Evolutionary conservation across 169 alveolate genomes (phyloP).

Genomic region (Eimeria falciformis): DNA sequence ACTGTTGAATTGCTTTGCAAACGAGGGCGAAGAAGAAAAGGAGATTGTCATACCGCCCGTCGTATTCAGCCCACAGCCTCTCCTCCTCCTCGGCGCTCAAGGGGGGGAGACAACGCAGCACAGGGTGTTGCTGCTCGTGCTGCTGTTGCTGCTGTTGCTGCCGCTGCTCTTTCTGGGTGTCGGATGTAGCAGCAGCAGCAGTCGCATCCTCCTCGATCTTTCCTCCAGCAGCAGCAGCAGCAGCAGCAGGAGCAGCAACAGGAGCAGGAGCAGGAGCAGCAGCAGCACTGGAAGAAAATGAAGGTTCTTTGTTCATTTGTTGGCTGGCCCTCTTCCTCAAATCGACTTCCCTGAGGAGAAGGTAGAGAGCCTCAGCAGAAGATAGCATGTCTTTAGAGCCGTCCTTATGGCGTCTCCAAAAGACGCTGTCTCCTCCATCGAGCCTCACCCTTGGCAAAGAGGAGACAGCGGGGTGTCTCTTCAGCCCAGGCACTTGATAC

Average conservation of each 20-base stretch:
- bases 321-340: not conserved
- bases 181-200: slow-evolving; percentile 4
- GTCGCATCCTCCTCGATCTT: not conserved
- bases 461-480: not conserved
- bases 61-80: slow-evolving; percentile 2
- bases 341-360: not conserved
- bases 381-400: not conserved
- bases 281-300: not conserved
- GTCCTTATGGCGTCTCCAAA: slow-evolving; percentile 28
- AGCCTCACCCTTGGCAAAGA: not conserved
- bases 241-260: not conserved
- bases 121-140: not conserved
- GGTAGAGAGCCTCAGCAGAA: slow-evolving; percentile 1
- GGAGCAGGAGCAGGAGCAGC: slow-evolving; percentile 8
- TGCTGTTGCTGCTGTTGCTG: not conserved
- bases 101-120: not conserved
- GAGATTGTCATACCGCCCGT: not conserved
- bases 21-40: not conserved
- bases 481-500: slow-evolving; percentile 17
- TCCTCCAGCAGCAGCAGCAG: slow-evolving; percentile 22
- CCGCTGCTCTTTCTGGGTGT: not conserved
- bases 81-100: not conserved
- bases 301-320: not conserved
- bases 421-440: not conserved
- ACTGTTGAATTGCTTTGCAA: not conserved